phyloP scores from a whole-genome alignment of 2,329 filamentous ascomycete genomes.

The Alternaria solani region DNA sequence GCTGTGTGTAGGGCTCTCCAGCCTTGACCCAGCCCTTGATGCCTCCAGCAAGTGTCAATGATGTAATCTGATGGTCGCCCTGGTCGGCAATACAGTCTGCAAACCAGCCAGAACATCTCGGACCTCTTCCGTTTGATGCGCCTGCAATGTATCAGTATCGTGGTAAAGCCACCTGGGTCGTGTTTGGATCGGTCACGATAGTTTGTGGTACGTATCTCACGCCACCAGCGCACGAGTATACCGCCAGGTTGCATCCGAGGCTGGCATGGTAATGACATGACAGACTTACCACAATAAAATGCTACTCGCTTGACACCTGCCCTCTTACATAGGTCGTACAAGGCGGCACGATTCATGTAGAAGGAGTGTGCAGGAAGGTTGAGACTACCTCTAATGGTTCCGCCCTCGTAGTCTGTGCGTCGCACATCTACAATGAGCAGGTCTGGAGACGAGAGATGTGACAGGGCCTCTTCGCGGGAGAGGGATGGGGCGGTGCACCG shows the following conservation, averaged over 20 bases:
- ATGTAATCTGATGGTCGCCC: constrained; percentile 51
- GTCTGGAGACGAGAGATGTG: constrained; percentile 45
- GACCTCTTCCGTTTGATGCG: constrained; percentile 45
- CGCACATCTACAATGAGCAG: constrained; percentile 57
- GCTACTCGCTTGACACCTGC: constrained; percentile 57
- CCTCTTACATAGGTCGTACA: constrained; percentile 56
- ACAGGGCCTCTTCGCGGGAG: constrained; percentile 49
- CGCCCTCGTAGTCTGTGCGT: constrained; percentile 58
- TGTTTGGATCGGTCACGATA: constrained; percentile 4
- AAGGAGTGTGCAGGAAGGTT: constrained; percentile 60
- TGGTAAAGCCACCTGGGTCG: background rate
- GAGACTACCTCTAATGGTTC: constrained; percentile 55
- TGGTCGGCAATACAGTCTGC: constrained; percentile 46
- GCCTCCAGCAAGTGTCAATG: constrained; percentile 54
- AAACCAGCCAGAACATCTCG: constrained; percentile 49
- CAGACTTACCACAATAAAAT: constrained; percentile 56
- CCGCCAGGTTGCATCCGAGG: background rate
- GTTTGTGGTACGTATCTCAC: constrained; percentile 28
- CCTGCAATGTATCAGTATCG: constrained; percentile 34
- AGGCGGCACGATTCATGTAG: constrained; percentile 55
- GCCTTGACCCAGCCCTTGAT: constrained; percentile 57
- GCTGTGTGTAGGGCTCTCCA: constrained; percentile 48
- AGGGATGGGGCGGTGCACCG: constrained; percentile 50
- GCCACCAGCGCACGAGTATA: constrained; percentile 23
- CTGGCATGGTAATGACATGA: background rate